Evolutionary conservation across 805 yeast species (phyloP), one percentile per base, ranked within the genome.

Genomic region (Lipomyces yamanashiensis): DNA sequence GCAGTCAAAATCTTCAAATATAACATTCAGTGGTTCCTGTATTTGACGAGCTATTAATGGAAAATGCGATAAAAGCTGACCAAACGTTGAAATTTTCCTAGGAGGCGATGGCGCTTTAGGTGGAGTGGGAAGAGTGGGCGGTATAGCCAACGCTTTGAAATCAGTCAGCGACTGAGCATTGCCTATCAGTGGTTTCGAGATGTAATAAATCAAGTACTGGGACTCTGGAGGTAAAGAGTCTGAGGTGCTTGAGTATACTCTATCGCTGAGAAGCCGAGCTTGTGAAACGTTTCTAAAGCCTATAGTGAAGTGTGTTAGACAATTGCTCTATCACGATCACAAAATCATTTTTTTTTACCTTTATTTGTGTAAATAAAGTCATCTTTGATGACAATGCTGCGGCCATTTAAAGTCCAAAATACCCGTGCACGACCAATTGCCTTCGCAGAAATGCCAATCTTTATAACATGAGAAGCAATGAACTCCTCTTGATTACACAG

Each of bases 401-500:
- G 82, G 21, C 85, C 84, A 71, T 81, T 86, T 45, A 86, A 68
- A 0, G 92, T 85, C 60, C 75, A 77, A 67, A 81, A 84, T 17
- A 82, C 74, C n/a, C 77, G 76, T 76, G 77, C 81, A 54, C 74
- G 78, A 17, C 63, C 67, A 23, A 64, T 61, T 9, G 68, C 53
- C 45, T 65, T 61, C 6, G 69, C 58, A 23, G 70, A 67, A 21
- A 63, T 62, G 6, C 69, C 69, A 40, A 81, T 76, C 57, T 79
- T 73, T 28, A 87, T 73, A 21, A 88, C 81, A 71, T 88, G 92
- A 1, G 88, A 82, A 51, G 81, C 80, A 15, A 88, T 76, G 72
- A 88, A 88, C 23, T 85, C 88, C 40, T 82, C 83, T 49, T 78
- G 79, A 58, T 81, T 82, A 72, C 90, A 86, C 8, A 84, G 73